phyloP scores from a whole-genome alignment of 2,329 filamentous ascomycete genomes.

The Fusarium sp. region DNA sequence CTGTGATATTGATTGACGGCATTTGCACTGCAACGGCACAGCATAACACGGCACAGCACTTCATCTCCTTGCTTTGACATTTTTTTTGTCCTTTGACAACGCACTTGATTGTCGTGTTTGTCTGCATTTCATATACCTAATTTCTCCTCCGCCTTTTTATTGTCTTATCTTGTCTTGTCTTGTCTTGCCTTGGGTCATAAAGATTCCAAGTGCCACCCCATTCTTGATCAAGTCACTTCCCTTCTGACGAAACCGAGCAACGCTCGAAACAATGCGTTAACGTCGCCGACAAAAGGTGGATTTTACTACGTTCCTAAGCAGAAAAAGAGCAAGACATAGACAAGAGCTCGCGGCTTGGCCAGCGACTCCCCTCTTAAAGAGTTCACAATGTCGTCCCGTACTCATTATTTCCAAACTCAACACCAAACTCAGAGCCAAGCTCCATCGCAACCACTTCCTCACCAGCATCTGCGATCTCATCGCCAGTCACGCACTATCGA shows the following conservation, averaged over 20 bases:
- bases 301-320: conserved; percentile 34
- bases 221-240: conserved; percentile 22
- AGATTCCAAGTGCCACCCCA: conserved; percentile 31
- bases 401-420: conserved; percentile 56
- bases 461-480: conserved; percentile 50
- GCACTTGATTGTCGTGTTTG: conserved; percentile 24
- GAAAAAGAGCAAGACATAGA: conserved; percentile 15
- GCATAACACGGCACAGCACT: neutral
- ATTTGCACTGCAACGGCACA: conserved; percentile 17
- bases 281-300: conserved; percentile 38
- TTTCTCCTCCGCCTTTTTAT: conserved; percentile 6
- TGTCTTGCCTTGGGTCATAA: conserved; percentile 40
- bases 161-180: neutral
- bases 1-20: conserved; percentile 42
- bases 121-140: conserved; percentile 5
- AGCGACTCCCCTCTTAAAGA: conserved; percentile 34
- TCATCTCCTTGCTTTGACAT: neutral
- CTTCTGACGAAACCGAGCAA: conserved; percentile 38
- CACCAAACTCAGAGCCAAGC: conserved; percentile 33
- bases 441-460: conserved; percentile 29
- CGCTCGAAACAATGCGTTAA: conserved; percentile 50
- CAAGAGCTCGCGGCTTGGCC: conserved; percentile 35
- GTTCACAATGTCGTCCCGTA: conserved; percentile 65
- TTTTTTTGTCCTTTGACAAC: conserved; percentile 24
- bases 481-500: conserved; percentile 67